Conservation (phyloP, 176 grass and related monocot genomes). For the Dendrocalamus sinicus region DNA sequence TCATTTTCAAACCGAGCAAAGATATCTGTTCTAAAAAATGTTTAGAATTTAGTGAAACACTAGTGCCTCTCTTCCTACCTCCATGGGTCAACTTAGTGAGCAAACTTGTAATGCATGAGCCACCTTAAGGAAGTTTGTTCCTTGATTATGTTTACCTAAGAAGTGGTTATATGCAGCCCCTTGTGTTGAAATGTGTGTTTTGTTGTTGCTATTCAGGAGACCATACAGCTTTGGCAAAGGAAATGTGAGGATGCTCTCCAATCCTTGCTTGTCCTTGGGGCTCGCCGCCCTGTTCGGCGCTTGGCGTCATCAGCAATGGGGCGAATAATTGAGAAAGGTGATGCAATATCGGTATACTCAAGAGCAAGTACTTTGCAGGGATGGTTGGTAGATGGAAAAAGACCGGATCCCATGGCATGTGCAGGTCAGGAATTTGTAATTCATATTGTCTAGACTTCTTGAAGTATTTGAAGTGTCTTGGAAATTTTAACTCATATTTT, state of each 20-base stretch:
- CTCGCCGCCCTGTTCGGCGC: constrained; percentile 73
- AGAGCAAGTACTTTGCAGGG: constrained; percentile 90
- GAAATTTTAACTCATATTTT: constrained; percentile 24
- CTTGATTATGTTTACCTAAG: not conserved
- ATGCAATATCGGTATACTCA: constrained; percentile 87
- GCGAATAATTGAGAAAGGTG: constrained; percentile 83
- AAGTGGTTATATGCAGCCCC: not conserved
- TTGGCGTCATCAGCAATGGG: constrained; percentile 88
- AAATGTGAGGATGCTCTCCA: constrained; percentile 98
- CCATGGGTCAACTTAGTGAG: not conserved
- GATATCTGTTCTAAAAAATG: not conserved
- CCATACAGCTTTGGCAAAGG: constrained; percentile 94
- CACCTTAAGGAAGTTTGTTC: constrained; percentile 23
- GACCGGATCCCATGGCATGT: constrained; percentile 71
- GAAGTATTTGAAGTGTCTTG: constrained; percentile 5
- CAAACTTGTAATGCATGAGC: not conserved
- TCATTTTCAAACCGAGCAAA: not conserved
- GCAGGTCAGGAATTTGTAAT: constrained; percentile 66
- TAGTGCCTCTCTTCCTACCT: not conserved
- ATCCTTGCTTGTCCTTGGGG: constrained; percentile 83
- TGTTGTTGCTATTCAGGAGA: constrained; percentile 61
- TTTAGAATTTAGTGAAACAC: not conserved
- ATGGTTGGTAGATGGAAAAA: constrained; percentile 91
- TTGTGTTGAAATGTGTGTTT: constrained; percentile 14
- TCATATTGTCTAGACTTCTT: constrained; percentile 26